Base-by-base conservation (phyloP, 2,329 filamentous ascomycete genomes). In the Beauveria sp. region DNA sequence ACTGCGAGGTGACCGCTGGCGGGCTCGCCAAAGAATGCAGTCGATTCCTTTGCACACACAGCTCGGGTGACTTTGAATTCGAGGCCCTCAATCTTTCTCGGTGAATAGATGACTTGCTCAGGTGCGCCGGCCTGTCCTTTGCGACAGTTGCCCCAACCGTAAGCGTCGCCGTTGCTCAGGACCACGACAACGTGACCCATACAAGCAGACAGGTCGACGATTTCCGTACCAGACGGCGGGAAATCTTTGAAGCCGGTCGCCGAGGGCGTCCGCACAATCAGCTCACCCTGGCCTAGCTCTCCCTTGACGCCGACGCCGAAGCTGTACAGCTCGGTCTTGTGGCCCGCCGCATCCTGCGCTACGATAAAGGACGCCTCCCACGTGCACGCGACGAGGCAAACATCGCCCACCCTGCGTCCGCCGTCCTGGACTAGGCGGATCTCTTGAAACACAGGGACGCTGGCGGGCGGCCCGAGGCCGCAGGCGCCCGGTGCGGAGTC, bases 81-180 rank as follows among this genome's bases (percentile, higher is more conserved):
- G 22, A 83, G 72, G 2, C 77, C 75, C 18, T 76, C 75, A 24
- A 96, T 80, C 72, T 79, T 86, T 10, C 83, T 77, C 5, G 91
- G 91, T 18, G 69, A 69, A 74, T 83, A 80, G 2, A 88, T 71
- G 31, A 86, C 71, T 6, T 76, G 77, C 31, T 76, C 75, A 0
- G 82, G 81, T 48, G 77, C 74, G 1, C 92, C 93, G 1, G 96
- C 76, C 72, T 99, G 93, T 0, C 90, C 90, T 70, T 96, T 95
- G 26, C 91, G 83, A 16, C 89, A 88, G 68, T 86, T 90, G 0
- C 95, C 95, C 93, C 93, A 98, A 2, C 91, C 93, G 71, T 89
- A 96, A 1, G 88, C 87, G 18, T 89, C 81, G 0, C 93, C 93
- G 70, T 89, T 88, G 49, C 82, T 83, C 3, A 96, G 75, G 0